phyloP scores from a whole-genome alignment of 345 rosid species.

The Lagerstroemia speciosa region DNA sequence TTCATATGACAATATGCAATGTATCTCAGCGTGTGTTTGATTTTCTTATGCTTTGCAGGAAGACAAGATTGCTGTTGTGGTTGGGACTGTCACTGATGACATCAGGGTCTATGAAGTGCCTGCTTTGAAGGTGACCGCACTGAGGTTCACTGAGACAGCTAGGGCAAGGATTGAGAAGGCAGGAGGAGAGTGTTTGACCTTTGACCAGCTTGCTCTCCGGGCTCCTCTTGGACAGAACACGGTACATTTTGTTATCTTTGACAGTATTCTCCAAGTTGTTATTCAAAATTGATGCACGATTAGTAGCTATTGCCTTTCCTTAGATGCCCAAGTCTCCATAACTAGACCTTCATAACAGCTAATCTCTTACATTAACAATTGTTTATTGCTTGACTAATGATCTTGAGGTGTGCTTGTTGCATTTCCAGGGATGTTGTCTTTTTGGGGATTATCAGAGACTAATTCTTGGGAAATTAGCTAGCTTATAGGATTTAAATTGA shows the following conservation, averaged over 20 bases:
- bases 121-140: conserved; percentile 62
- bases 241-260: conserved; percentile 24
- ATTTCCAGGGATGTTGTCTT: too few species aligned
- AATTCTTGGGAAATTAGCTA: too few species aligned
- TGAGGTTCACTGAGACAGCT: conserved; percentile 83
- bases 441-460: too few species aligned
- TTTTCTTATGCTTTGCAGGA: conserved; percentile 30
- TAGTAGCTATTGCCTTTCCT: not conserved
- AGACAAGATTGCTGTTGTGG: conserved; percentile 65
- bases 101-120: conserved; percentile 77
- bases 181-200: conserved; percentile 90
- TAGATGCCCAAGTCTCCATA: not conserved
- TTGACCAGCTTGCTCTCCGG: conserved; percentile 83
- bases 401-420: too few species aligned
- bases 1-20: too few species aligned
- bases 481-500: too few species aligned
- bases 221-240: conserved; percentile 96
- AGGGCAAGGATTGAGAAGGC: conserved; percentile 95
- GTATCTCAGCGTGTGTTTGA: not conserved
- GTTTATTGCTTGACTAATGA: too few species aligned
- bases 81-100: conserved; percentile 82
- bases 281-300: too few species aligned
- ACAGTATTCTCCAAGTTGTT: not conserved
- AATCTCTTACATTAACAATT: too few species aligned
- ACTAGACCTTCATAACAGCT: not conserved